Base-by-base conservation (phyloP, 495 filamentous ascomycete species). In the Talaromyces liani region DNA sequence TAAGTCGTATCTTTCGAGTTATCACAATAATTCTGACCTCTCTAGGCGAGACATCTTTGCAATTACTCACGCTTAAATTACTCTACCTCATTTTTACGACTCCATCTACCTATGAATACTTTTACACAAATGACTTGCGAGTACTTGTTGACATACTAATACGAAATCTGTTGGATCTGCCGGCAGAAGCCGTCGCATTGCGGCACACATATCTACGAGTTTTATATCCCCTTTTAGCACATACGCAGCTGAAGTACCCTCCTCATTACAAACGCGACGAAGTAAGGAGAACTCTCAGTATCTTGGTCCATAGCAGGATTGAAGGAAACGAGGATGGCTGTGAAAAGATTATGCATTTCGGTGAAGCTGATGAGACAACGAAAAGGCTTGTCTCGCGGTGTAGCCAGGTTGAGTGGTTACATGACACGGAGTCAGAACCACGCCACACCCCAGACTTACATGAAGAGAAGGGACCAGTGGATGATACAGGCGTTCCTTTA, bases 151-250 rank as follows among this genome's bases (percentile, higher is more conserved):
- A 98, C 69, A 93, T 98, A 69, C 90, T 98, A 60, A 91, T 98
- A 62, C 92, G 94, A 39, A 98, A 98, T 67, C 81, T 98, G 12
- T 85, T 98, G 41, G 94, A 98, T 71, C 82, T 98, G 5, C 93
- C 93, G 0, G 87, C 89, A 63, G 91, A 93, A 66, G 82, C 91
- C 60, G 80, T 84, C 59, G 83, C 91, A 8, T 78, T 98, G 54
- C 85, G 94, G 31, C 95, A 98, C 71, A 98, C 93, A n/a, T 98
- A 98, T 69, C 82, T 98, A n/a, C 88, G 94, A 22, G 95, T 98
- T 18, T 79, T 98, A 6, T 92, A 93, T 65, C 95, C 95, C 3
- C 77, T 98, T 20, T 79, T 98, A 9, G 85, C 91, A 5, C 90
- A 98, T 73, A 97, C 93, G 7, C 94, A 98, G 73, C 84, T 98